Evolutionary conservation across 176 grass and related monocot genomes (phyloP).

Genomic region (sorghum (Sorghum bicolor)): DNA sequence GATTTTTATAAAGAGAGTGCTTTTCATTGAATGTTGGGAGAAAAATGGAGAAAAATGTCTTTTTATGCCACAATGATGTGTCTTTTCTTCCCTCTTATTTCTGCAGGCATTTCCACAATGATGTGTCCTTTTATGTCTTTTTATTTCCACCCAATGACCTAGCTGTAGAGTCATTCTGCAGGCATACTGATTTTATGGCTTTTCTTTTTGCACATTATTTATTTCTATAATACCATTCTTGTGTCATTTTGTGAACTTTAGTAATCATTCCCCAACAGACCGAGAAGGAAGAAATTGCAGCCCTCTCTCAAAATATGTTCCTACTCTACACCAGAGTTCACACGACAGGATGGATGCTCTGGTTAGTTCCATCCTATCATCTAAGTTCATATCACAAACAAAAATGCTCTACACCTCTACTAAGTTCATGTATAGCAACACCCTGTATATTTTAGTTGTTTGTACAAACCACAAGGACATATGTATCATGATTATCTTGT

Average conservation of each 20-base stretch:
- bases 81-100: too few species aligned
- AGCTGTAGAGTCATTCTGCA: slow-evolving; percentile 65
- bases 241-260: slow-evolving; percentile 7
- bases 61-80: too few species aligned
- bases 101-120: too few species aligned
- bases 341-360: slow-evolving; percentile 65
- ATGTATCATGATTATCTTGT: neutral
- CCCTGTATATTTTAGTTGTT: neutral
- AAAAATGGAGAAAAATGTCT: too few species aligned
- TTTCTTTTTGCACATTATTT: neutral
- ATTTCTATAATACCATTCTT: slow-evolving; percentile 22
- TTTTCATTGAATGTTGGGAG: too few species aligned
- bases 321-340: slow-evolving; percentile 59
- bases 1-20: too few species aligned
- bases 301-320: slow-evolving; percentile 75
- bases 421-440: too few species aligned
- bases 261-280: slow-evolving; percentile 43
- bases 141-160: slow-evolving; percentile 76
- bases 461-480: neutral
- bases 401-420: too few species aligned
- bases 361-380: slow-evolving; percentile 36
- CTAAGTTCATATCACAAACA: slow-evolving; percentile 11
- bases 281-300: slow-evolving; percentile 69
- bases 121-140: too few species aligned
- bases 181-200: slow-evolving; percentile 32